Percentiles rank a stretch among this genome's conserved stretches.
These are phyloP conservation scores for Postia placenta DNA, from an alignment of 768 basidiomycete species.

Conservation along the genomic window DNA sequence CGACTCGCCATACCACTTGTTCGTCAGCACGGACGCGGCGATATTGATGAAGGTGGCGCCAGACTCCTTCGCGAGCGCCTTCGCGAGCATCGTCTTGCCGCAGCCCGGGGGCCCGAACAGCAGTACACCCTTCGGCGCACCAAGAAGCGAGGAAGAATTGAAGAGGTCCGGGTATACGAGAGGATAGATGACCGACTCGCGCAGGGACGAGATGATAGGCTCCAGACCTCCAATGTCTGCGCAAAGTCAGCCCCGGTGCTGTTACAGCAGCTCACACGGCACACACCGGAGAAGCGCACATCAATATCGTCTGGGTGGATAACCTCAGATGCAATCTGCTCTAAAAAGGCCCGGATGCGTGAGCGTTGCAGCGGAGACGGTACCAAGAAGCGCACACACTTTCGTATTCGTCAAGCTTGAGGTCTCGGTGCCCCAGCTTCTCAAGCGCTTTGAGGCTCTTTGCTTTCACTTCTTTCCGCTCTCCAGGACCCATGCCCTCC, in stretches of 20 bases:
- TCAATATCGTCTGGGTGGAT: conserved; percentile 89
- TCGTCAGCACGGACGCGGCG: conserved; percentile 65
- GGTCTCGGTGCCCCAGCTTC: conserved; percentile 60
- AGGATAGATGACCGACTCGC: conserved; percentile 95
- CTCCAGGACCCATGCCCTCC: conserved; percentile 38
- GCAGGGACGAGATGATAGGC: conserved; percentile 78
- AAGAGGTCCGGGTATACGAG: conserved; percentile 89
- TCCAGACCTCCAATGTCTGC: conserved; percentile 92
- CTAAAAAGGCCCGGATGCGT: conserved; percentile 29
- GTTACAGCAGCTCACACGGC: neutral
- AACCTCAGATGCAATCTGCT: conserved; percentile 85
- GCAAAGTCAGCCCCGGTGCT: neutral
- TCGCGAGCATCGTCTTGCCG: conserved; percentile 99
- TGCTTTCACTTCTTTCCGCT: conserved; percentile 56
- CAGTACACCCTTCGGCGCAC: conserved; percentile 92
- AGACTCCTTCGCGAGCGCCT: conserved; percentile 94
- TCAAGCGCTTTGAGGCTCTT: conserved; percentile 69
- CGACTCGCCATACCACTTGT: conserved; percentile 84
- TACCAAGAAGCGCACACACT: conserved; percentile 37
- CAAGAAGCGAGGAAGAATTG: conserved; percentile 72
- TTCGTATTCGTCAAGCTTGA: conserved; percentile 90
- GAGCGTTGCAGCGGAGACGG: neutral
- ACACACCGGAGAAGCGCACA: conserved; percentile 65
- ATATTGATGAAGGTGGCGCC: conserved; percentile 96
- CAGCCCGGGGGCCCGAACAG: conserved; percentile 97